Percentiles rank a stretch among this genome's conserved stretches.
Evolutionary conservation across 2,329 filamentous ascomycete species (phyloP).

Genomic region (Pseudogymnoascus sp.): DNA sequence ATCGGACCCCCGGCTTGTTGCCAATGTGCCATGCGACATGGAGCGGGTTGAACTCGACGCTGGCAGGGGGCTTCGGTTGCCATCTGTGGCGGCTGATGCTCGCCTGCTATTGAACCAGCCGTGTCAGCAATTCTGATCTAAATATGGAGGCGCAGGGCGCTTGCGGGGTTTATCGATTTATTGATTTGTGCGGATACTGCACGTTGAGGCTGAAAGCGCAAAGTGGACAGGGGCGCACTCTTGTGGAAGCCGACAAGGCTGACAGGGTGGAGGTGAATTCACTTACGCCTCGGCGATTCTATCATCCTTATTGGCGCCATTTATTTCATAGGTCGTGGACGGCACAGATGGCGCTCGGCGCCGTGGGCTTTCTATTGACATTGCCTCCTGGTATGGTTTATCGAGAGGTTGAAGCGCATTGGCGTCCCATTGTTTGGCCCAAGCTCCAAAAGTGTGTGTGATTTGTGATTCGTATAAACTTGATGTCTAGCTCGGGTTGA

Average conservation of each 20-base stretch:
- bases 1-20: background rate
- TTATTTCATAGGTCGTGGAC: background rate
- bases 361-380: background rate
- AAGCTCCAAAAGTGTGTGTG: background rate
- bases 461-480: background rate
- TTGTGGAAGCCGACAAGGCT: background rate
- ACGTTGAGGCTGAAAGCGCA: background rate
- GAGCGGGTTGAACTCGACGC: background rate
- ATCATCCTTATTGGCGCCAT: background rate
- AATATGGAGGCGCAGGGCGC: background rate
- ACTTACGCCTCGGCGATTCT: constrained; percentile 1
- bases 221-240: background rate
- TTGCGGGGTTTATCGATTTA: background rate
- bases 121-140: background rate
- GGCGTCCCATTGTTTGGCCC: background rate
- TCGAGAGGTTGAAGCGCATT: constrained; percentile 3
- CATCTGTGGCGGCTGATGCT: background rate
- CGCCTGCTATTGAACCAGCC: constrained; percentile 3
- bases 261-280: background rate
- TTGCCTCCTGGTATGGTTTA: background rate
- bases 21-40: background rate
- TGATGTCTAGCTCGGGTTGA: background rate
- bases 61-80: background rate
- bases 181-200: background rate
- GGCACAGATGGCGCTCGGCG: background rate